Evolutionary conservation across 495 filamentous ascomycete species (phyloP).

Genomic region (Aspergillus nidulans): DNA sequence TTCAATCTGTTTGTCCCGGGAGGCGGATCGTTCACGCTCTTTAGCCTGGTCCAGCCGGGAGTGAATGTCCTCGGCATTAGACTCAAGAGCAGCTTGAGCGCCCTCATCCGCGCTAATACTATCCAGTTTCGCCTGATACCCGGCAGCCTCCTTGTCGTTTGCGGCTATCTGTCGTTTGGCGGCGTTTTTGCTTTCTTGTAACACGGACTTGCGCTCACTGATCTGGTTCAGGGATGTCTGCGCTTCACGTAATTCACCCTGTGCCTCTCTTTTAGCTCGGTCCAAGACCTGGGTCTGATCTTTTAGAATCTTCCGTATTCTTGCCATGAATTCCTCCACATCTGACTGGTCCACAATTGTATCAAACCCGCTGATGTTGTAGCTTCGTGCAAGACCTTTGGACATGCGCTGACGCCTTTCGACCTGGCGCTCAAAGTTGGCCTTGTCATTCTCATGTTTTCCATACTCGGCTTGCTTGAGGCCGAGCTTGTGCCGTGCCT

Average conservation of each 20-base stretch:
- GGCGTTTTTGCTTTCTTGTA: constrained; percentile 65
- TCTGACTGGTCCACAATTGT: constrained; percentile 67
- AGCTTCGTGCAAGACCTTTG: constrained; percentile 69
- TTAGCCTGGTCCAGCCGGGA: constrained; percentile 57
- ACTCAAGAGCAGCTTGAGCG: constrained; percentile 66
- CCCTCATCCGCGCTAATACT: constrained; percentile 79
- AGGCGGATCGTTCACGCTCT: constrained; percentile 51
- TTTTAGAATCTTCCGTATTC: constrained; percentile 64
- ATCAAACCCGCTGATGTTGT: constrained; percentile 82
- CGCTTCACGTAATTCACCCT: constrained; percentile 62
- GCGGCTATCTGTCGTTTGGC: constrained; percentile 62
- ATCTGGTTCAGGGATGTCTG: constrained; percentile 65
- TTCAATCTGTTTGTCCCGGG: constrained; percentile 66
- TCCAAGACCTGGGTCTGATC: constrained; percentile 78
- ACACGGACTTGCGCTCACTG: constrained; percentile 59
- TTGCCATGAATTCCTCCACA: constrained; percentile 71
- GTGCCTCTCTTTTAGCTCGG: constrained; percentile 63
- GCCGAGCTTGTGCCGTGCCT: constrained; percentile 52
- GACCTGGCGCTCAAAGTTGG: constrained; percentile 77
- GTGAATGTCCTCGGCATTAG: constrained; percentile 65
- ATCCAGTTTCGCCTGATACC: constrained; percentile 61
- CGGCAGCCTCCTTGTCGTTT: constrained; percentile 61
- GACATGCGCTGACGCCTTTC: constrained; percentile 65
- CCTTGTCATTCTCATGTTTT: constrained; percentile 78
- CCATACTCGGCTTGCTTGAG: constrained; percentile 79